Evolutionary conservation across 2,329 filamentous ascomycete species (phyloP).

Genomic region (Monilinia fructicola): DNA sequence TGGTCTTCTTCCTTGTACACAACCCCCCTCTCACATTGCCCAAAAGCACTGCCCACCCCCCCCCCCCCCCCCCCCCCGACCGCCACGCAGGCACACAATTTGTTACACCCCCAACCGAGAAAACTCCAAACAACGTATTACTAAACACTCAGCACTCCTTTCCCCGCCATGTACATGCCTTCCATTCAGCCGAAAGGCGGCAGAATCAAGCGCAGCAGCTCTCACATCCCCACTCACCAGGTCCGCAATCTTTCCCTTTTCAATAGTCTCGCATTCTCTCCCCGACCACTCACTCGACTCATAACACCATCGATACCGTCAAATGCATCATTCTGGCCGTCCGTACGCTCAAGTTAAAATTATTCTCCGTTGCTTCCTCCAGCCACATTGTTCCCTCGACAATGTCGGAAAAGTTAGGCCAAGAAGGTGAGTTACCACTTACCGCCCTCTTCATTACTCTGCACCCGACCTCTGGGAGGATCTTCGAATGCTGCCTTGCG

Average conservation of each 20-base stretch:
- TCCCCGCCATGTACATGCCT: neutral
- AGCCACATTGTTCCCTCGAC: neutral
- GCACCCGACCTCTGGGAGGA: neutral
- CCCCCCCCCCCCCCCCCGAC: neutral
- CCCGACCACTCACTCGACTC: slow-evolving; percentile 2
- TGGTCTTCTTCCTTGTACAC: too few relatives aligned
- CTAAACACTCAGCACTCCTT: neutral
- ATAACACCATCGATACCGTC: neutral
- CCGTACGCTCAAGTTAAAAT: neutral
- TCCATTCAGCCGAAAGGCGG: neutral
- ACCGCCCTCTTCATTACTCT: neutral
- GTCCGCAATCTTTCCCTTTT: slow-evolving; percentile 1
- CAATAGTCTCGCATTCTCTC: neutral
- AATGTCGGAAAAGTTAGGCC: neutral
- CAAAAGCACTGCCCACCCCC: neutral
- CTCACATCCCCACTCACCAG: neutral
- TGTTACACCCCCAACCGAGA: neutral
- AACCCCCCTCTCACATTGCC: neutral
- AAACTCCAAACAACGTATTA: neutral
- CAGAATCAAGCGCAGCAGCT: neutral
- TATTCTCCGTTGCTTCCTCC: neutral
- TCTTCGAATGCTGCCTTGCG: neutral
- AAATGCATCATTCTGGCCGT: neutral
- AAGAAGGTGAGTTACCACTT: slow-evolving; percentile 6
- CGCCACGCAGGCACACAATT: neutral